Evolutionary conservation across 805 yeast species (phyloP), one percentile per base, ranked within the genome.

Genomic region (Wickerhamomyces hampshirensis): DNA sequence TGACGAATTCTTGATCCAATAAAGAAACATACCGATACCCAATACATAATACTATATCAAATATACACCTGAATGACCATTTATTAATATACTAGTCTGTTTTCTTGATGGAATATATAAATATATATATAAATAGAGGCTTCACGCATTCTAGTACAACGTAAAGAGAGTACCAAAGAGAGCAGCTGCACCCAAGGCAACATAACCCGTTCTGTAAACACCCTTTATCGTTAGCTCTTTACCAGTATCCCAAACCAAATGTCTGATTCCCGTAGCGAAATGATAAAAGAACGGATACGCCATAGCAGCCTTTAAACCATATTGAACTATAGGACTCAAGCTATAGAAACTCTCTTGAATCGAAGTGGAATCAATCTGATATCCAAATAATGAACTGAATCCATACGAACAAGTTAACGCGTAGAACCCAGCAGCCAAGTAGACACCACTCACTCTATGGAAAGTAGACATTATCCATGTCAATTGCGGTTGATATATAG

Each of bases 171-270:
- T 53, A 38, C 95, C 85, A 18, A 79, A 51, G 24, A 73, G 43
- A 7, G 69, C 66, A 30, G 77, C 54, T 50, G 76, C 66, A 19
- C 80, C 97, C 39, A 88, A 60, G 14, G 87, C 95, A 32, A 75
- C 67, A 65, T 86, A 85, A 46, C 96, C 98, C 26, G 97, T 88
- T 66, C 82, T 77, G 77, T 84, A 84, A 39, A 93, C 96, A 50
- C 95, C 97, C 57, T 82, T 77, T 50, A 85, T 56, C 43, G 88
- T 74, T 58, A 91, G 73, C 62, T 82, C 84, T 49, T 67, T 70
- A 60, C 95, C 95, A 36, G 78, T 60, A 62, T 93, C 98, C 98
- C 98, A 93, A 38, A 85, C 57, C 63, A 91, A 68, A 62, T 93
- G 98, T 75, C 98, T 86, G 46, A 91, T 42, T 53, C 98, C 97